Conservation (phyloP, 1,139 yeast species). For the Lodderomyces pseudojiufengensis region DNA sequence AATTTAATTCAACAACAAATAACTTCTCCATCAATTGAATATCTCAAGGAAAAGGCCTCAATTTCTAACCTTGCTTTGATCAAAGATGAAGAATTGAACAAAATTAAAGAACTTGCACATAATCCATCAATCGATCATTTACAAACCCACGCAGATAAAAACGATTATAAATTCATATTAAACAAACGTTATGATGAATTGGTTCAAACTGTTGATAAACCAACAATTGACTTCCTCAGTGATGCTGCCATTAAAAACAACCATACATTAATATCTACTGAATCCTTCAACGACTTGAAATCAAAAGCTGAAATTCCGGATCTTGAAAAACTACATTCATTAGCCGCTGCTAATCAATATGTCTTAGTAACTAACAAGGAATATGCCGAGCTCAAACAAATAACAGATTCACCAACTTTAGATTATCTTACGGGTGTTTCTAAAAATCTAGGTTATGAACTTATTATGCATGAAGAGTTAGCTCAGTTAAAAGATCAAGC, state of each 20-base stretch:
- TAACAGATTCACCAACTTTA: slow-evolving; percentile 20
- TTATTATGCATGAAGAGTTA: slow-evolving; percentile 14
- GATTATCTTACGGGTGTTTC: slow-evolving; percentile 17
- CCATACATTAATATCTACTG: slow-evolving; percentile 26
- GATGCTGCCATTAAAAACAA: slow-evolving; percentile 15
- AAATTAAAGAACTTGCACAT: slow-evolving; percentile 18
- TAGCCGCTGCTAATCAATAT: no score
- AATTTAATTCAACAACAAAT: slow-evolving; percentile 4
- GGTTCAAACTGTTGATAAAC: slow-evolving; percentile 5
- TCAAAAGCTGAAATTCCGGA: slow-evolving; percentile 16
- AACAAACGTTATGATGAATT: slow-evolving; percentile 19
- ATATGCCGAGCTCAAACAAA: slow-evolving; percentile 11
- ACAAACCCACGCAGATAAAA: slow-evolving; percentile 13
- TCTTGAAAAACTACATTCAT: slow-evolving; percentile 14
- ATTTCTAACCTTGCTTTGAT: slow-evolving; percentile 13
- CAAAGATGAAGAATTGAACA: slow-evolving; percentile 14
- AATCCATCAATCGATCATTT: slow-evolving; percentile 26
- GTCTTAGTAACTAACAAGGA: slow-evolving; percentile 6
- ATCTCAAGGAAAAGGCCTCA: slow-evolving; percentile 16
- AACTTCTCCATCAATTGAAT: slow-evolving; percentile 21
- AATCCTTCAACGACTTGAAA: slow-evolving; percentile 17
- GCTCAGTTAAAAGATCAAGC: slow-evolving; percentile 13
- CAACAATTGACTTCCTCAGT: slow-evolving; percentile 9
- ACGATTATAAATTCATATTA: slow-evolving; percentile 20
- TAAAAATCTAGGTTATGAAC: slow-evolving; percentile 8